A percentile compares a stretch with the other conserved stretches of the same genome.
Evolutionary conservation across 345 rosid species (phyloP).

Genomic region (Anastatica hierochuntica): DNA sequence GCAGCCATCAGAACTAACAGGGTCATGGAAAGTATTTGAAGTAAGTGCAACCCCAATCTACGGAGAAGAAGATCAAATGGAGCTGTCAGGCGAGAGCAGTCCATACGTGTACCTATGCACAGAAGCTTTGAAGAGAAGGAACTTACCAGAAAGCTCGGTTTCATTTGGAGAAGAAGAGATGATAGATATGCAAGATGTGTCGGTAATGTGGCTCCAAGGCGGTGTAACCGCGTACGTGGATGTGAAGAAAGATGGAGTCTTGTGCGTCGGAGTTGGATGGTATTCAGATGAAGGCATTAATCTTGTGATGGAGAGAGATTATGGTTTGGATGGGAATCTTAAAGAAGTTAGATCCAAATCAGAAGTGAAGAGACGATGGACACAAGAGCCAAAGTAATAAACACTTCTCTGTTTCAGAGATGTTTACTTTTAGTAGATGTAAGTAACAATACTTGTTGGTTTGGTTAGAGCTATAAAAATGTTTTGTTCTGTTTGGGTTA

Average conservation of each 20-base stretch:
- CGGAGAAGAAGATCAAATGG: conserved; percentile 42
- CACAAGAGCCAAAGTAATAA: conserved; percentile 10
- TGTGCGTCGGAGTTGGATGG: conserved; percentile 85
- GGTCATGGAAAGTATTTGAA: conserved; percentile 95
- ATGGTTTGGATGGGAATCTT: conserved; percentile 69
- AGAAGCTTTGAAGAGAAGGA: conserved; percentile 70
- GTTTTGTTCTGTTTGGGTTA: too few species aligned
- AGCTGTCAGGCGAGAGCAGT: conserved; percentile 11
- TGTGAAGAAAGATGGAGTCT: conserved; percentile 57
- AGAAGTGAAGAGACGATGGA: conserved; percentile 80
- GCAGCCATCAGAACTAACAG: conserved; percentile 59
- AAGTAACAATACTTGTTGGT: neutral
- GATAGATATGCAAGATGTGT: conserved; percentile 60
- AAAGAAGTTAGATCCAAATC: conserved; percentile 72
- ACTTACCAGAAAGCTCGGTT: conserved; percentile 46
- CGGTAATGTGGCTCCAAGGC: conserved; percentile 78
- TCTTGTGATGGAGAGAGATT: conserved; percentile 88
- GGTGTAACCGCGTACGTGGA: conserved; percentile 73
- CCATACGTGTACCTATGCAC: conserved; percentile 72
- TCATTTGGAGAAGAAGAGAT: conserved; percentile 80
- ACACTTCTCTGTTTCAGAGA: conserved; percentile 1
- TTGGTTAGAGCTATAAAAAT: neutral
- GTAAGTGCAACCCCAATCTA: conserved; percentile 71
- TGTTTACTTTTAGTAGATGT: too few species aligned
- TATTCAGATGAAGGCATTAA: conserved; percentile 86